Percentiles rank a stretch among this genome's conserved stretches.
Conservation (phyloP, 2,329 filamentous ascomycete species). For the Ophiocordyceps camponoti-leonardi region DNA sequence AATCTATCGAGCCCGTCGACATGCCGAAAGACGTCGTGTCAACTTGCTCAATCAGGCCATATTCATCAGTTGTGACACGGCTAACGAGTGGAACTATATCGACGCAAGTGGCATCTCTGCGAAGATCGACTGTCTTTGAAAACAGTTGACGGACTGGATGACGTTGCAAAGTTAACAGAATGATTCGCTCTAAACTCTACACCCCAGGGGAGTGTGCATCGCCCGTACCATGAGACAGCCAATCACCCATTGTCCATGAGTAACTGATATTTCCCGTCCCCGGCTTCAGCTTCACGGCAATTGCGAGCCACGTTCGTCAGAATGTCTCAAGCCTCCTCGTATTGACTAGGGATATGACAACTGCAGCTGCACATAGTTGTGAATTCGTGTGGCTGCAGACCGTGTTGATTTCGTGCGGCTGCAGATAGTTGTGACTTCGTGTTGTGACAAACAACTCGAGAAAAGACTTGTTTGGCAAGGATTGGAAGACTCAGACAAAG, state of each 20-base stretch:
- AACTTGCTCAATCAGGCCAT: too few relatives aligned
- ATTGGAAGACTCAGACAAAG: neutral
- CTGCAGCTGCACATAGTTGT: too few relatives aligned
- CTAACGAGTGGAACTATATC: too few relatives aligned
- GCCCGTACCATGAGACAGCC: neutral
- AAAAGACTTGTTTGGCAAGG: neutral
- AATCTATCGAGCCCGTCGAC: too few relatives aligned
- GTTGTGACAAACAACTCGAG: neutral
- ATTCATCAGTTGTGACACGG: too few relatives aligned
- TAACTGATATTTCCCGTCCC: neutral
- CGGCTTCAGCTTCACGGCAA: neutral
- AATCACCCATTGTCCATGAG: neutral
- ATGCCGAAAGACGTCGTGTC: neutral
- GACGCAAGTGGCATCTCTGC: neutral
- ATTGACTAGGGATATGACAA: neutral
- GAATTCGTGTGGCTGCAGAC: too few relatives aligned
- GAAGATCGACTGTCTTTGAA: neutral
- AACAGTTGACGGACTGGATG: neutral
- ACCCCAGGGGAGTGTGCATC: neutral
- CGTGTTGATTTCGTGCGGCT: too few relatives aligned
- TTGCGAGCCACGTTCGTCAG: neutral
- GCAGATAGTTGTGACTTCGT: neutral
- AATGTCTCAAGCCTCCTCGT: neutral
- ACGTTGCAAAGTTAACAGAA: neutral
- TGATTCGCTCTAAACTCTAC: neutral